A percentile compares a stretch with the other conserved stretches of the same genome.
Conservation (phyloP, 164 flowering plant genomes). For the Stephania cephalantha region DNA sequence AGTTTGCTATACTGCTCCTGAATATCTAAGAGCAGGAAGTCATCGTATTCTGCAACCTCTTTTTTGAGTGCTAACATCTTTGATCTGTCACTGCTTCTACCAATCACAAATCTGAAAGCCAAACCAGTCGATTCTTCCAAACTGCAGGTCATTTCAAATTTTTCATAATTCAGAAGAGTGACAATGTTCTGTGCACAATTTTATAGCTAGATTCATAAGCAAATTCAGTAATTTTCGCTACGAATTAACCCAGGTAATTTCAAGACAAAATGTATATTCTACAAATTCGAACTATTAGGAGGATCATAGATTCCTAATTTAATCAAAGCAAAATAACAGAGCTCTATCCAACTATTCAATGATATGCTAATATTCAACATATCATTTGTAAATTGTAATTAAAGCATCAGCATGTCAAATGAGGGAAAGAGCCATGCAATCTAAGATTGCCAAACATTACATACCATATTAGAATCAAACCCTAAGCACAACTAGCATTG, state of each 20-base stretch:
- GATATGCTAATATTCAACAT: neutral
- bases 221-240: neutral
- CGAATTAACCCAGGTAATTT: neutral
- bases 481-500: too few relatives aligned
- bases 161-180: slow-evolving; percentile 7
- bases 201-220: neutral
- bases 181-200: neutral
- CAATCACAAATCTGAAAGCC: slow-evolving; percentile 88
- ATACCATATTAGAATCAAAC: too few relatives aligned
- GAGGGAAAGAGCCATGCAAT: neutral
- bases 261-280: neutral
- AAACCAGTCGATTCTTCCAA: slow-evolving; percentile 95
- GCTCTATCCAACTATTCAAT: neutral
- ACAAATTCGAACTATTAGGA: neutral
- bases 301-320: neutral
- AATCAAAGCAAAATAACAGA: neutral
- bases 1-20: slow-evolving; percentile 90
- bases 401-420: neutral
- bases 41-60: slow-evolving; percentile 80
- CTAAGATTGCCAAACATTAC: too few relatives aligned
- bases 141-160: slow-evolving; percentile 35
- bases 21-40: slow-evolving; percentile 80
- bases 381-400: neutral
- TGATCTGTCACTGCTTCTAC: slow-evolving; percentile 53
- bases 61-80: slow-evolving; percentile 77